Evolutionary conservation across 495 filamentous ascomycete genomes (phyloP), one percentile per base, ranked within the genome.

Genomic region (Cudoniella acicularis): DNA sequence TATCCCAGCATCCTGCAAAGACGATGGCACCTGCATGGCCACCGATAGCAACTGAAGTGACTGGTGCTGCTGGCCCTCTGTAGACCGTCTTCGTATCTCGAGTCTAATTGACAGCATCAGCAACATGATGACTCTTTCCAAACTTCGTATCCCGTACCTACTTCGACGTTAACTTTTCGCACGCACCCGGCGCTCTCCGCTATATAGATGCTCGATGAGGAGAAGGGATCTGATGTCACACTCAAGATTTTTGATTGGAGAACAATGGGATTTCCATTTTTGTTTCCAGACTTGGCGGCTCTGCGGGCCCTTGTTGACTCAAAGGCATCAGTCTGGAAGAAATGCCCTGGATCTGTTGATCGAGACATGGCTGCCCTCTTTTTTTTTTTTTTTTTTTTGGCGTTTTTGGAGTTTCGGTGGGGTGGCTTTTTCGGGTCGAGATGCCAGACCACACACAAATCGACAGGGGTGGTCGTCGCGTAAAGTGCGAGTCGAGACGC

Each of bases 1-100:
- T 96, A 75, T 98, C 92, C 94, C 94, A 98, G 60, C 87, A 90
- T 22, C 91, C 92, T 24, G 89, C 90, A 70, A 91, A 97, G 49
- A 98, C 61, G 1, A 80, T 83, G 21, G 74, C 74, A 42, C 75
- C 77, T 51, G 75, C 73, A 10, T 67, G 56, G 0, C 83, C 77
- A 25, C 87, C 85, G 26, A 96, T 75, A 24, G 87, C 86, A 49
- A 97, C 69, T 62, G 85, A 88, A 21, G 90, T 91, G 21, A 96
- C 69, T 1, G 94, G 94, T 11, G 91, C 85, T 24, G 79, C 81
- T 16, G 91, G 91, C 10, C 89, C 92, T 69, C 81, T 82, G 69
- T 83, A 93, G 3, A 87, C 67, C 23, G 75, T 61, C 41, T 56
- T 67, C 24, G 59, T 52, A 46, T 67, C 57, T 62, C 36, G 59